A percentile compares a stretch with the other conserved stretches of the same genome.
These are phyloP conservation scores for Filosporella fistucella DNA, from an alignment of 495 filamentous ascomycete genomes.

Conservation along the genomic window DNA sequence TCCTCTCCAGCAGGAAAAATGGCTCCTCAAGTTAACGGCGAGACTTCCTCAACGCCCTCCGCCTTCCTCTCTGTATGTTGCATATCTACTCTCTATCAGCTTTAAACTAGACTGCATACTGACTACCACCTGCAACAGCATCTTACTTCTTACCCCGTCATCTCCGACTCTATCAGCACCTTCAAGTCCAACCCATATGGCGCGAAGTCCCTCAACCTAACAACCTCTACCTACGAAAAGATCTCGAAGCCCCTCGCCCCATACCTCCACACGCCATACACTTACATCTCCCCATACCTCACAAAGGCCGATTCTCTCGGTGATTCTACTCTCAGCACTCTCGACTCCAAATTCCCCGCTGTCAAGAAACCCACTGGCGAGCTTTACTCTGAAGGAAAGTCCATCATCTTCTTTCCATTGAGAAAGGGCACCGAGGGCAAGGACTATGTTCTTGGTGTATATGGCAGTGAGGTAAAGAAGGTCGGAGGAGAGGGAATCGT, in stretches of 20 bases:
- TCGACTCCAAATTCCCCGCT: slow-evolving; percentile 78
- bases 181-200: slow-evolving; percentile 79
- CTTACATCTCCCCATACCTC: slow-evolving; percentile 77
- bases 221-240: slow-evolving; percentile 60
- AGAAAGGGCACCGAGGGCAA: slow-evolving; percentile 63
- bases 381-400: slow-evolving; percentile 61
- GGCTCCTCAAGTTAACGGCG: slow-evolving; percentile 60
- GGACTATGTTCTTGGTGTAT: slow-evolving; percentile 70
- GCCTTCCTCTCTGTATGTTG: slow-evolving; percentile 63
- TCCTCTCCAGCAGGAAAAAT: slow-evolving; percentile 20
- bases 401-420: slow-evolving; percentile 61
- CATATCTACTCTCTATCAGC: not conserved
- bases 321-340: slow-evolving; percentile 63
- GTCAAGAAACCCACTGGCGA: slow-evolving; percentile 84
- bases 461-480: slow-evolving; percentile 72
- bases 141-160: slow-evolving; percentile 76
- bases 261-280: slow-evolving; percentile 71
- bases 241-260: slow-evolving; percentile 71
- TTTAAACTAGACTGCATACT: slow-evolving; percentile 17
- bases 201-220: slow-evolving; percentile 70
- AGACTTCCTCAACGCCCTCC: slow-evolving; percentile 49
- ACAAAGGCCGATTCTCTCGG: slow-evolving; percentile 76
- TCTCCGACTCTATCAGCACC: slow-evolving; percentile 71
- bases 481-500: slow-evolving; percentile 63
- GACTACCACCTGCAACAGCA: slow-evolving; percentile 54